Evolutionary conservation across 2,329 filamentous ascomycete species (phyloP), one percentile per base, ranked within the genome.

Genomic region (Fusarium metavorans): DNA sequence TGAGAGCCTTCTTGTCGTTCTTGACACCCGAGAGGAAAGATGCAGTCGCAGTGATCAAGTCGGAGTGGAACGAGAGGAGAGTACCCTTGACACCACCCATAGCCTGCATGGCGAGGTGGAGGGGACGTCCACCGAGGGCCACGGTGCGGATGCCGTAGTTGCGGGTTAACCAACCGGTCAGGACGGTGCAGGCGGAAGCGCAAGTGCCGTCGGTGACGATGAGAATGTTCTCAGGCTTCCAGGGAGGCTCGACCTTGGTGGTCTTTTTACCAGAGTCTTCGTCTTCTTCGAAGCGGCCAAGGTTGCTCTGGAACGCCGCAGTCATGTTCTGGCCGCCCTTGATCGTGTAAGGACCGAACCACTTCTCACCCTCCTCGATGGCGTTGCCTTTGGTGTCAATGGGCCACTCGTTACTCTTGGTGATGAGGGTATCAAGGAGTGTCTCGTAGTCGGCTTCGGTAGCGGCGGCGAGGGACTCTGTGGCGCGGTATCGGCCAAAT

Each of bases 41-140:
- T 8, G 62, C 32, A 1, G 71, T 66, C 10, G 62, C 60, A 4
- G 20, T 41, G 11, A 70, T 32, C 11, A 78, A 67, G 18, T 78
- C 72, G 1, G 60, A 34, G 64, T 74, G 67, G 63, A 61, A 62
- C 14, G 57, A 68, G 57, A 74, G 71, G 76, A 81, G 3, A 70
- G 75, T 83, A 35, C 92, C 92, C 76, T 92, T 91, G 57, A 90
- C 87, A n/a, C 91, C 92, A n/a, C 91, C 91, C 20, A 92, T 85
- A 6, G 86, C 87, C 82, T 92, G 90, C 83, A 92, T 93, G 1
- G 88, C 86, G 0, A 82, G 82, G 0, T 84, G 76, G 13, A 83
- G 81, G 0, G 91, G 88, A 1, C 89, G 87, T 2, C 92, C 92
- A 11, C 92, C 92, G n/a, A 92, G 84, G 2, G 86, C 86, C 30